Evolutionary conservation across 176 grass and related monocot species (phyloP).

Genomic region (Chloris gayana): DNA sequence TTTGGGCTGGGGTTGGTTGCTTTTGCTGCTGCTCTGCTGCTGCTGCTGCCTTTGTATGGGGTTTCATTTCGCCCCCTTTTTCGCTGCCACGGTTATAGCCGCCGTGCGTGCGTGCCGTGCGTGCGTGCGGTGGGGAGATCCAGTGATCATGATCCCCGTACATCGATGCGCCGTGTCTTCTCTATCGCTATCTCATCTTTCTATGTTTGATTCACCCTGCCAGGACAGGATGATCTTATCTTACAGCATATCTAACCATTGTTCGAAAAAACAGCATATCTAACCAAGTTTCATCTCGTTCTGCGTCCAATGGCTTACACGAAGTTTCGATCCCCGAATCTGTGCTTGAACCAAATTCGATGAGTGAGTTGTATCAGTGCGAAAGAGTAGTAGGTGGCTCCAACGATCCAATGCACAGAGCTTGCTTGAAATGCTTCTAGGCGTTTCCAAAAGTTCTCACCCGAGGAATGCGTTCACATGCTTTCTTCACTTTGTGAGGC

Average conservation of each 20-base stretch:
- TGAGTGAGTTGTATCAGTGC: too few relatives aligned
- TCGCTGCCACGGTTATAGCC: conserved; percentile 21
- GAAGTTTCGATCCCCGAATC: not conserved
- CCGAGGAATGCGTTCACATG: not conserved
- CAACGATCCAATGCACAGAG: not conserved
- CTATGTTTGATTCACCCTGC: too few relatives aligned
- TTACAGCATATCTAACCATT: not conserved
- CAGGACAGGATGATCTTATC: too few relatives aligned
- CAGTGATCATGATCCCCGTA: not conserved
- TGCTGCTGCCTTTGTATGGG: not conserved
- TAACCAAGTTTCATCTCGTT: not conserved
- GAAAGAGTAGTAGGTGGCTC: too few relatives aligned
- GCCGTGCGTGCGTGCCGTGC: not conserved
- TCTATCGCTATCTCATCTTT: not conserved
- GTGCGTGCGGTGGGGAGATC: not conserved
- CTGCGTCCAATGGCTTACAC: not conserved
- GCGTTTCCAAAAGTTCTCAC: not conserved
- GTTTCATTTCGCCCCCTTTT: conserved; percentile 14
- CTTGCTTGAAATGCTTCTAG: not conserved
- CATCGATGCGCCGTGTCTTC: not conserved
- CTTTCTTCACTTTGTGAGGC: too few relatives aligned
- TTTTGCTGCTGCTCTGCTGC: not conserved
- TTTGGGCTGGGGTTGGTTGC: conserved; percentile 17
- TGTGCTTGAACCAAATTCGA: not conserved
- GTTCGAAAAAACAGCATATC: too few relatives aligned